A percentile compares a stretch with the other conserved stretches of the same genome.
Conservation (phyloP, 805 yeast genomes). For the Pichia eremophila region DNA sequence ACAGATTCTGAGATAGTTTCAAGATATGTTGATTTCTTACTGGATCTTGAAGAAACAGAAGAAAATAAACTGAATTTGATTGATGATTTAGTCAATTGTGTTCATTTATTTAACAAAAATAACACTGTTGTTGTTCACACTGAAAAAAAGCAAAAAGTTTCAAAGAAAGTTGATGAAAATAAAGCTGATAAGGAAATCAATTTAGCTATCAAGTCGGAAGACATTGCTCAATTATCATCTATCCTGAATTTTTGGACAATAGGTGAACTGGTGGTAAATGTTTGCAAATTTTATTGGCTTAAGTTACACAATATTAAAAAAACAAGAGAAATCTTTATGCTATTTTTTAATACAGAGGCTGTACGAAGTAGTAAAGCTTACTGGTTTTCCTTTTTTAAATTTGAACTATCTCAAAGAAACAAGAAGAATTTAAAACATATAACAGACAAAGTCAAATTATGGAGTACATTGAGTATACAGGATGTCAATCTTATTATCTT, state of each 20-base stretch:
- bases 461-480: conserved; percentile 39
- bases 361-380: conserved; percentile 37
- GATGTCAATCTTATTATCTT: conserved; percentile 34
- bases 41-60: conserved; percentile 6
- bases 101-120: conserved; percentile 11
- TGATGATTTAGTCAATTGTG: conserved; percentile 10
- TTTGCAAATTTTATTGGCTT: conserved; percentile 21
- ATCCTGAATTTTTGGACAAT: conserved; percentile 16
- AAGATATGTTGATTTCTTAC: conserved; percentile 7
- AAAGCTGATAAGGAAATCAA: not conserved
- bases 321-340: conserved; percentile 20
- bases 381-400: conserved; percentile 50
- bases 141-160: conserved; percentile 1
- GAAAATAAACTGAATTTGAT: not conserved
- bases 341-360: conserved; percentile 21
- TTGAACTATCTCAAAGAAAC: conserved; percentile 38
- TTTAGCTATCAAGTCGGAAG: conserved; percentile 3
- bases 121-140: not conserved
- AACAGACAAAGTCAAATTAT: conserved; percentile 34
- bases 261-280: conserved; percentile 22
- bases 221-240: conserved; percentile 11
- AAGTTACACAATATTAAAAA: conserved; percentile 12
- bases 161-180: not conserved
- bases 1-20: conserved; percentile 8
- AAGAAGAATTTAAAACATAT: conserved; percentile 35